A percentile compares a stretch with the other conserved stretches of the same genome.
Conservation (phyloP, 2,329 filamentous ascomycete genomes). For the Penicillium sp. region DNA sequence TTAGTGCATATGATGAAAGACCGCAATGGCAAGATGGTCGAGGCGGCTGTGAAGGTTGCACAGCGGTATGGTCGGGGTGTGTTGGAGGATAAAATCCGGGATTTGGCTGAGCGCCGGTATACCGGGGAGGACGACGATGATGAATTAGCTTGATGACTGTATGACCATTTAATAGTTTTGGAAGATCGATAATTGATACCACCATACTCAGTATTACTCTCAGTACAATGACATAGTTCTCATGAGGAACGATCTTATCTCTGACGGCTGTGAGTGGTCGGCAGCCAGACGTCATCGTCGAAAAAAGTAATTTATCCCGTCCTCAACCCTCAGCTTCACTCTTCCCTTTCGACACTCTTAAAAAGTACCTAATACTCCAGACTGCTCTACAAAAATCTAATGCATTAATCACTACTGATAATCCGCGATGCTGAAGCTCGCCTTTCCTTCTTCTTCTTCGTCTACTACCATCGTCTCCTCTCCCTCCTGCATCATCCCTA, state of each 20-base stretch:
- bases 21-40: constrained; percentile 83
- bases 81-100: constrained; percentile 87
- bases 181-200: constrained; percentile 7
- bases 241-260: not conserved
- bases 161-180: constrained; percentile 6
- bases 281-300: constrained; percentile 9
- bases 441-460: not conserved
- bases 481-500: constrained; percentile 18
- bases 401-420: constrained; percentile 12
- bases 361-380: not conserved
- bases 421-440: constrained; percentile 22
- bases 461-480: constrained; percentile 3
- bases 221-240: not conserved
- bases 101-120: constrained; percentile 74
- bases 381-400: not conserved
- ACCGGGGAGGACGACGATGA: constrained; percentile 64
- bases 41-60: constrained; percentile 88
- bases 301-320: not conserved
- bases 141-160: constrained; percentile 39
- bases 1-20: constrained; percentile 86
- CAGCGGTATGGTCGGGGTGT: constrained; percentile 80
- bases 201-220: not conserved
- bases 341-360: not conserved
- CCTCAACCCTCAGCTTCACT: not conserved
- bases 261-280: not conserved